Conservation (phyloP, 768 basidiomycete genomes). For the Chlorophyllum brunneum region DNA sequence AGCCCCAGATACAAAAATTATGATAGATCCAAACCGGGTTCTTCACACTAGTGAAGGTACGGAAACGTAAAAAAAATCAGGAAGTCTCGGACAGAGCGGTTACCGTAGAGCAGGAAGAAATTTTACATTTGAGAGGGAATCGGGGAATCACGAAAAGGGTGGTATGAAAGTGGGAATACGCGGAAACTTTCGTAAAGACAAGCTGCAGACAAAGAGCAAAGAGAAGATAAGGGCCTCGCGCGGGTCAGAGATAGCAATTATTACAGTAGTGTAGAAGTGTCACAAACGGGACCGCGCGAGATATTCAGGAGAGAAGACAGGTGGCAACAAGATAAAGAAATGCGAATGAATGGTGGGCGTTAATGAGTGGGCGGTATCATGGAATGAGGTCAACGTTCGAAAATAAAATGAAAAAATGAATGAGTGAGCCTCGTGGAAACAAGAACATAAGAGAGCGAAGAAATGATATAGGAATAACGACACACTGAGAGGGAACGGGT, state of each 20-base stretch:
- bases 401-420: slow-evolving; percentile 8
- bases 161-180: not conserved
- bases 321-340: slow-evolving; percentile 3
- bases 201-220: not conserved
- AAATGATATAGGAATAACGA: slow-evolving; percentile 12
- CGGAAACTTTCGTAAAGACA: not conserved
- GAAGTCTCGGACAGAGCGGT: too few relatives aligned
- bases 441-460: slow-evolving; percentile 9
- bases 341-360: slow-evolving; percentile 3
- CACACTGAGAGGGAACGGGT: slow-evolving; percentile 11
- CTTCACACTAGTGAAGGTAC: too few relatives aligned
- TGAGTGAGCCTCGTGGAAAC: slow-evolving; percentile 6
- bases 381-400: slow-evolving; percentile 4
- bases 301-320: not conserved
- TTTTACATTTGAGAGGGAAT: too few relatives aligned
- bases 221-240: slow-evolving; percentile 7
- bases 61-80: too few relatives aligned
- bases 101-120: too few relatives aligned
- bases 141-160: not conserved
- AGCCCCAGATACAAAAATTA: slow-evolving; percentile 11
- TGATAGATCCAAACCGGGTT: too few relatives aligned
- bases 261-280: slow-evolving; percentile 15
- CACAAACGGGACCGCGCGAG: slow-evolving; percentile 10
- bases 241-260: slow-evolving; percentile 11
- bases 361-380: not conserved